These are phyloP conservation scores for Nicotiana noctiflora DNA, from an alignment of 257 asterid species.

Conservation along the genomic window DNA sequence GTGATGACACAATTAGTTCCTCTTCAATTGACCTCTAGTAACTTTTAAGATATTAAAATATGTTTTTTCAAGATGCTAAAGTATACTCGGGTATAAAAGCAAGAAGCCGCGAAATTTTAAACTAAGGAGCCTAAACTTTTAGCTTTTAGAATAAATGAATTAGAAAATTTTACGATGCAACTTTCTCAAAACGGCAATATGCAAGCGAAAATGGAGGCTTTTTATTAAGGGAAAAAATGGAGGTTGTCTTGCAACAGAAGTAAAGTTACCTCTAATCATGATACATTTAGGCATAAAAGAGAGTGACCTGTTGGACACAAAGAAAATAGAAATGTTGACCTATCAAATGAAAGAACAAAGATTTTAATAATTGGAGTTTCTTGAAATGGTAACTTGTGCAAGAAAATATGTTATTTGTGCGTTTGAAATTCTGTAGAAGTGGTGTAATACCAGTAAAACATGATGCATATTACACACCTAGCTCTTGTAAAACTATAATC, in stretches of 20 bases:
- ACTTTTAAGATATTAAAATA: background rate
- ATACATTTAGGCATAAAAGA: background rate
- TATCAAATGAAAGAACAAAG: background rate
- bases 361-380: background rate
- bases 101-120: background rate
- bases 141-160: background rate
- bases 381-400: background rate
- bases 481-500: background rate
- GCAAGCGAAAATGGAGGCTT: background rate
- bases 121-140: background rate
- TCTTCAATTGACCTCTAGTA: background rate
- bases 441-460: background rate
- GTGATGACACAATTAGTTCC: background rate
- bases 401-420: background rate
- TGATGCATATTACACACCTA: background rate
- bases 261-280: background rate
- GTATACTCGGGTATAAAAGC: background rate
- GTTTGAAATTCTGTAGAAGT: background rate
- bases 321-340: background rate
- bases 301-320: background rate
- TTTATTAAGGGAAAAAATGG: background rate
- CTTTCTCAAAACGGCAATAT: background rate
- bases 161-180: background rate
- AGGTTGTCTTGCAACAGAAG: background rate
- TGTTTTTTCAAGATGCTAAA: background rate